Percentiles rank a stretch among this genome's conserved stretches.
Conservation (phyloP, 2,329 filamentous ascomycete genomes). For the Penicillium occitanis region DNA sequence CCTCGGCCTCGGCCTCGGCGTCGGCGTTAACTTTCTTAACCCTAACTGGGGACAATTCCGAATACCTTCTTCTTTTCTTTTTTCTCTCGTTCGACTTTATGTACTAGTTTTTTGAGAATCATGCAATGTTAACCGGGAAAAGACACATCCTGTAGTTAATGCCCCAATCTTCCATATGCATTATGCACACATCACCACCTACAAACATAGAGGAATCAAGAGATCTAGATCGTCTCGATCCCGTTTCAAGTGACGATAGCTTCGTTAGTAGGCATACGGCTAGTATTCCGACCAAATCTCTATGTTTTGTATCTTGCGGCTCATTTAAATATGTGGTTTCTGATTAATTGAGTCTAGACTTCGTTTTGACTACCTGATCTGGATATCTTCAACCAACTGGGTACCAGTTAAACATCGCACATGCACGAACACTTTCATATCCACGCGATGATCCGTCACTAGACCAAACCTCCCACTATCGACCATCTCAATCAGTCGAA, state of each 20-base stretch:
- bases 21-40: not conserved
- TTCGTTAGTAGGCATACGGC: not conserved
- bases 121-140: not conserved
- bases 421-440: not conserved
- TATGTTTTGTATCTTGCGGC: not conserved
- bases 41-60: not conserved
- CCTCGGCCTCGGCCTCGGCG: not conserved
- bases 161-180: not conserved
- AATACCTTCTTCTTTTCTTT: not conserved
- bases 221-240: not conserved
- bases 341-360: not conserved
- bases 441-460: not conserved
- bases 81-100: not conserved
- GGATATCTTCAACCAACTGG: not conserved
- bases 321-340: not conserved
- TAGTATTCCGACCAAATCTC: not conserved
- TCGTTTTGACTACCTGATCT: not conserved
- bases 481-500: not conserved
- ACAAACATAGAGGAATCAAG: not conserved
- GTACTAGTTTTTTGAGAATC: not conserved
- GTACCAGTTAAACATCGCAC: not conserved
- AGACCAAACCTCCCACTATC: not conserved
- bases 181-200: not conserved
- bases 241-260: not conserved
- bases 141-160: not conserved